A percentile compares a stretch with the other conserved stretches of the same genome.
phyloP scores from a whole-genome alignment of 2,329 filamentous ascomycete genomes.

The Nigrograna mackinnonii region DNA sequence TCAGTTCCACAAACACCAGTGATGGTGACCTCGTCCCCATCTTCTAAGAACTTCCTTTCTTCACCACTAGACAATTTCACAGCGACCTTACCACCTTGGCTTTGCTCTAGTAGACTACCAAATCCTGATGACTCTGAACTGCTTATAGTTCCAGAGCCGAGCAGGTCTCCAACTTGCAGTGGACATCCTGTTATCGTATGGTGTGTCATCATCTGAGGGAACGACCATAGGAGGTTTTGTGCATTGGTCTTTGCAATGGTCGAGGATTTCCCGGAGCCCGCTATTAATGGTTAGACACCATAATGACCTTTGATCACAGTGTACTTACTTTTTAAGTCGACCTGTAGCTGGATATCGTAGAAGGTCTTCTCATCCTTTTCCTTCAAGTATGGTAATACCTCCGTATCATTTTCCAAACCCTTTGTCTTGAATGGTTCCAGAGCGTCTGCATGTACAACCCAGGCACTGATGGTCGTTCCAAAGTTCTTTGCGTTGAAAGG shows the following conservation, averaged over 20 bases:
- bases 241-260: slow-evolving; percentile 65
- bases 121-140: slow-evolving; percentile 61
- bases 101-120: slow-evolving; percentile 75
- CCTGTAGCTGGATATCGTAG: slow-evolving; percentile 71
- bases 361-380: slow-evolving; percentile 63
- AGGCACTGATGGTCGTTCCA: slow-evolving; percentile 74
- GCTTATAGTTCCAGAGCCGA: slow-evolving; percentile 80
- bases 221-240: slow-evolving; percentile 76
- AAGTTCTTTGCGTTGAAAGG: slow-evolving; percentile 88
- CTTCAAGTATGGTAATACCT: slow-evolving; percentile 65
- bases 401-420: slow-evolving; percentile 59
- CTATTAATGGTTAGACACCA: slow-evolving; percentile 26
- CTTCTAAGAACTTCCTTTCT: slow-evolving; percentile 71
- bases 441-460: slow-evolving; percentile 78
- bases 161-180: slow-evolving; percentile 72
- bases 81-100: slow-evolving; percentile 66
- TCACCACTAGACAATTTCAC: slow-evolving; percentile 67
- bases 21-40: slow-evolving; percentile 72
- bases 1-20: slow-evolving; percentile 66
- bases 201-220: slow-evolving; percentile 81
- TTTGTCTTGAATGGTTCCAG: slow-evolving; percentile 67
- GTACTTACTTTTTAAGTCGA: slow-evolving; percentile 60
- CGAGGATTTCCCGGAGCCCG: slow-evolving; percentile 54
- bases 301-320: background rate
- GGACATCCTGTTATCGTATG: slow-evolving; percentile 77